phyloP scores from a whole-genome alignment of 176 grass and related monocot genomes.

The Bolboschoenus planiculmis region DNA sequence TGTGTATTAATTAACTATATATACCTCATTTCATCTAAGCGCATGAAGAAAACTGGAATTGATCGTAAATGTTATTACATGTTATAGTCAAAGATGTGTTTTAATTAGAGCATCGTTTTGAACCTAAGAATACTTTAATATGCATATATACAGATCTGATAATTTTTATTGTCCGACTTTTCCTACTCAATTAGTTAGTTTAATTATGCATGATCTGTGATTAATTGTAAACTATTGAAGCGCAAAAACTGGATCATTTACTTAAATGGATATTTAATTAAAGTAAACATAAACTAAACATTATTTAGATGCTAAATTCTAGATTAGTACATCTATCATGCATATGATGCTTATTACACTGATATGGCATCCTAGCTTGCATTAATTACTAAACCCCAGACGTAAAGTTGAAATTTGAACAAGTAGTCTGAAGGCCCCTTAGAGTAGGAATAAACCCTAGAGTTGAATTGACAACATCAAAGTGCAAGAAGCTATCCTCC shows the following conservation, averaged over 20 bases:
- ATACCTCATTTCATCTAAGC: not conserved
- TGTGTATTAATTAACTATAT: no score
- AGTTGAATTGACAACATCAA: slow-evolving; percentile 31
- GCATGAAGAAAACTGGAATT: not conserved
- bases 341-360: not conserved
- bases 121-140: not conserved
- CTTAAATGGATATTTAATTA: not conserved
- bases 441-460: slow-evolving; percentile 33
- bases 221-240: not conserved
- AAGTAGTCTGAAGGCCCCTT: slow-evolving; percentile 21
- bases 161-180: not conserved
- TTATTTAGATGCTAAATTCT: not conserved
- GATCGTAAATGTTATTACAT: not conserved
- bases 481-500: slow-evolving; percentile 49
- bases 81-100: not conserved
- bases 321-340: not conserved
- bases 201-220: not conserved
- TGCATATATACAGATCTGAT: not conserved
- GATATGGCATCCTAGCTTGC: not conserved
- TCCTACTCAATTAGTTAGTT: not conserved
- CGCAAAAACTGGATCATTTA: not conserved
- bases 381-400: not conserved
- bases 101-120: not conserved
- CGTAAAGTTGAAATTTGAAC: slow-evolving; percentile 36
- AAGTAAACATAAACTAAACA: not conserved